Conservation (phyloP, 768 basidiomycete species). For the Lactarius akahatsu region DNA sequence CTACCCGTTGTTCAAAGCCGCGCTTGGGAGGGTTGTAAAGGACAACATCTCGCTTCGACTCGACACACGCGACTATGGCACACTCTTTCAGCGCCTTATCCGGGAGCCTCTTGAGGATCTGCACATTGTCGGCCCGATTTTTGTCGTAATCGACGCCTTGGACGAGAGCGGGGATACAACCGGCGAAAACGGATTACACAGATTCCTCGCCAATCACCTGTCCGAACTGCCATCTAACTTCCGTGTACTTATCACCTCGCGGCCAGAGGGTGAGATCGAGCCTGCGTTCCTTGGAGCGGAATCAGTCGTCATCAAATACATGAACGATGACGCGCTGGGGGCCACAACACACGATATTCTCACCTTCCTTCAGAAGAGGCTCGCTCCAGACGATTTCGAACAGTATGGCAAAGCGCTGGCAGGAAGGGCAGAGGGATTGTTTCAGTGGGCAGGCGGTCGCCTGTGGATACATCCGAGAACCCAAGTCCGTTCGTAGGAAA, state of each 20-base stretch:
- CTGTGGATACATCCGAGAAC: background rate
- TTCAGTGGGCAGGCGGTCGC: conserved; percentile 1
- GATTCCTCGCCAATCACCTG: background rate
- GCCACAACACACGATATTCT: no score
- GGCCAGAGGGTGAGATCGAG: background rate
- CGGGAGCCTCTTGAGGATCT: background rate
- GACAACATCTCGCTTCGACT: background rate
- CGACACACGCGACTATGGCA: background rate
- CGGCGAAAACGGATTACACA: background rate
- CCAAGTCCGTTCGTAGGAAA: background rate
- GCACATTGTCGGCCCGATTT: background rate
- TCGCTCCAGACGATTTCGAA: background rate
- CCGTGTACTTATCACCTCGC: conserved; percentile 6
- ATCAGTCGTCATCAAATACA: background rate
- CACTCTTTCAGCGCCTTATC: background rate
- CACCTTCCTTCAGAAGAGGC: background rate
- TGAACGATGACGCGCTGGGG: background rate
- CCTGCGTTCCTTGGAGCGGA: background rate
- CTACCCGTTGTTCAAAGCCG: background rate
- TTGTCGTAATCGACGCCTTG: conserved; percentile 1
- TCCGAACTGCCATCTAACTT: conserved; percentile 4
- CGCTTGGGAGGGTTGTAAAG: background rate
- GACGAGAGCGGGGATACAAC: background rate
- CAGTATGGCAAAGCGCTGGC: background rate
- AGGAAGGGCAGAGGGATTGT: background rate